phyloP scores from a whole-genome alignment of 306 rosid genomes.

The Trifolium pratense region DNA sequence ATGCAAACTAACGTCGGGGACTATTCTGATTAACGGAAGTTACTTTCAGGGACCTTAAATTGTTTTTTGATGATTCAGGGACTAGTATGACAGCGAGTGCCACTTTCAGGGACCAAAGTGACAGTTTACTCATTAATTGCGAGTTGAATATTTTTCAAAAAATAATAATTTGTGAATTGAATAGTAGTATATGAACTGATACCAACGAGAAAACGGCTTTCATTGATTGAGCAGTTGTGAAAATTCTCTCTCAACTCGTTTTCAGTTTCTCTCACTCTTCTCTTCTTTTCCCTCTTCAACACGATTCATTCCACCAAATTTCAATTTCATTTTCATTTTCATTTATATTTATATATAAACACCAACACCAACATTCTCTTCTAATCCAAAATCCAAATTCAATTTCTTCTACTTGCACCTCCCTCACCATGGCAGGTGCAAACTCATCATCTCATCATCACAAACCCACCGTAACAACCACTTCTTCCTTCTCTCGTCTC shows the following conservation, averaged over 20 bases:
- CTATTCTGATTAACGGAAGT: too few species aligned
- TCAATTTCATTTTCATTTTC: neutral
- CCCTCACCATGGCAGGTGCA: constrained; percentile 70
- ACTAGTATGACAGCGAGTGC: too few species aligned
- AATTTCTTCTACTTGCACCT: constrained; percentile 8
- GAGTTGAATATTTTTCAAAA: too few species aligned
- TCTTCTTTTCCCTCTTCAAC: neutral
- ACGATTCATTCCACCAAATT: neutral
- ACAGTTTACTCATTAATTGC: too few species aligned
- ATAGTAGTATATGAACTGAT: constrained; percentile 10
- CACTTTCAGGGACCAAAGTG: too few species aligned
- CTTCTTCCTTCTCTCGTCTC: constrained; percentile 53
- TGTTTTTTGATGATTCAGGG: too few species aligned
- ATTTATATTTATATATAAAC: neutral
- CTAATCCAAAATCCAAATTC: neutral
- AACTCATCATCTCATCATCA: constrained; percentile 31
- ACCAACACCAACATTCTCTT: constrained; percentile 9
- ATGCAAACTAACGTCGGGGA: too few species aligned
- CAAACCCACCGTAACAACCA: constrained; percentile 43
- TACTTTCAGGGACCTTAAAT: too few species aligned
- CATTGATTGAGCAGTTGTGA: neutral
- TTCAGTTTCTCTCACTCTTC: constrained; percentile 27
- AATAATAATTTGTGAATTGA: neutral
- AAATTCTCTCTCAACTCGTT: constrained; percentile 21
- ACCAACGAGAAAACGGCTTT: constrained; percentile 56